Evolutionary conservation across 2,329 filamentous ascomycete species (phyloP).

Genomic region (Cladosporium colombiae): DNA sequence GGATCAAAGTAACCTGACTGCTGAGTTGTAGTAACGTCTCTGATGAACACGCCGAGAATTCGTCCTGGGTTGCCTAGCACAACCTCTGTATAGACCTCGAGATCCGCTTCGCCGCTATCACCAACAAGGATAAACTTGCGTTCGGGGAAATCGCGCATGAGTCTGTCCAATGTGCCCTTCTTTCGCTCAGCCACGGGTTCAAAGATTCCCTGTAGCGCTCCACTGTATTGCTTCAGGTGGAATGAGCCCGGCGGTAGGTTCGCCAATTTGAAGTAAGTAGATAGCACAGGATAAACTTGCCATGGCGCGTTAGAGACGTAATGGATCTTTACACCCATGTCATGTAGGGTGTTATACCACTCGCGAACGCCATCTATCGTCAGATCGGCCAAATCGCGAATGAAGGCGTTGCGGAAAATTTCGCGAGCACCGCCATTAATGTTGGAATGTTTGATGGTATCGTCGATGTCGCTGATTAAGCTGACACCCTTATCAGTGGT

Average conservation of each 20-base stretch:
- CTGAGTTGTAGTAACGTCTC: slow-evolving; percentile 83
- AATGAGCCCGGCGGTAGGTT: slow-evolving; percentile 85
- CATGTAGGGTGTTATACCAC: slow-evolving; percentile 79
- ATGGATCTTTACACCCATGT: slow-evolving; percentile 83
- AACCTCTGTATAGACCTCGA: slow-evolving; percentile 97
- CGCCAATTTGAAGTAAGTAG: slow-evolving; percentile 78
- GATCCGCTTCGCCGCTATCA: slow-evolving; percentile 93
- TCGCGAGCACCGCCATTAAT: slow-evolving; percentile 85
- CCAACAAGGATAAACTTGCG: slow-evolving; percentile 89
- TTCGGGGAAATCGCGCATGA: slow-evolving; percentile 85
- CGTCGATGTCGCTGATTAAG: slow-evolving; percentile 95
- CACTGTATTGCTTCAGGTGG: slow-evolving; percentile 92
- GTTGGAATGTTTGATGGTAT: slow-evolving; percentile 94
- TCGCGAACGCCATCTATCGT: slow-evolving; percentile 84
- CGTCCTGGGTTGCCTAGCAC: slow-evolving; percentile 79
- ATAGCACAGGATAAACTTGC: slow-evolving; percentile 90
- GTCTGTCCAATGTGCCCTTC: slow-evolving; percentile 79
- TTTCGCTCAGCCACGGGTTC: slow-evolving; percentile 96
- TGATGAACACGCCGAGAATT: slow-evolving; percentile 85
- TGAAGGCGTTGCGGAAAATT: slow-evolving; percentile 95
- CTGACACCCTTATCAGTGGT: slow-evolving; percentile 81
- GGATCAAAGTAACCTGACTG: slow-evolving; percentile 75
- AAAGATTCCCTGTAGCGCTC: slow-evolving; percentile 97
- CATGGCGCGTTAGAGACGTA: slow-evolving; percentile 99
- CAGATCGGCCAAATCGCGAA: slow-evolving; percentile 78